A percentile compares a stretch with the other conserved stretches of the same genome.
phyloP scores from a whole-genome alignment of 345 rosid genomes.

The Melaleuca alternifolia region DNA sequence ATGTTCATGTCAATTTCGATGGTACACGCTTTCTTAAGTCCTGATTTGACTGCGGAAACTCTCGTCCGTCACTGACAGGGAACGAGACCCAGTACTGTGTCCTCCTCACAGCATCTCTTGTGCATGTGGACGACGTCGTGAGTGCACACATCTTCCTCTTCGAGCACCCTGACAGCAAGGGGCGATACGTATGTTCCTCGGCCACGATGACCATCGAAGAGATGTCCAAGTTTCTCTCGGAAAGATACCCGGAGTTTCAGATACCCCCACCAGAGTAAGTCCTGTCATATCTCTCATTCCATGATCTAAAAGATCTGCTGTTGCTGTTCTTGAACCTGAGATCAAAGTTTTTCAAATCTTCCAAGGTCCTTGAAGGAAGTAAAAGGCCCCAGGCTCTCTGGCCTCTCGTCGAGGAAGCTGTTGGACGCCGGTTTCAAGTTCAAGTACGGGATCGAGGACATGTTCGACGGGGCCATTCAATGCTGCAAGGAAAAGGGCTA shows the following conservation, averaged over 20 bases:
- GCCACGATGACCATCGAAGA: conserved; percentile 1
- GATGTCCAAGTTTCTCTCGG: conserved; percentile 11
- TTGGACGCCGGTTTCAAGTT: conserved; percentile 23
- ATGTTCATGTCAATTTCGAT: neutral
- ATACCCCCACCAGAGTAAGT: conserved; percentile 15
- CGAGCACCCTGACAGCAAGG: conserved; percentile 22
- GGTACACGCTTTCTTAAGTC: neutral
- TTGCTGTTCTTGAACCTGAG: neutral
- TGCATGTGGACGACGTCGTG: conserved; percentile 29
- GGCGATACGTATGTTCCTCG: conserved; percentile 29
- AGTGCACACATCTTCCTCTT: conserved; percentile 33
- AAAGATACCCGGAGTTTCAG: conserved; percentile 17
- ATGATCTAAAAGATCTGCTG: neutral
- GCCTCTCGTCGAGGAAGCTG: conserved; percentile 21
- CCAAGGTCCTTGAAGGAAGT: neutral
- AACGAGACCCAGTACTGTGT: neutral
- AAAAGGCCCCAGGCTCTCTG: neutral
- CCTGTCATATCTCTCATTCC: neutral
- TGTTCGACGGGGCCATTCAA: conserved; percentile 17
- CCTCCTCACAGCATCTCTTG: conserved; percentile 1
- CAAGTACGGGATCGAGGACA: conserved; percentile 16
- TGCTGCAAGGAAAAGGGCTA: conserved; percentile 22
- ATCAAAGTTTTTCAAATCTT: neutral
- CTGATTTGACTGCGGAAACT: neutral
- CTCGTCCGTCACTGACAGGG: neutral